Evolutionary conservation across 306 rosid species (phyloP).

Genomic region (Pterocarpus macrocarpus): DNA sequence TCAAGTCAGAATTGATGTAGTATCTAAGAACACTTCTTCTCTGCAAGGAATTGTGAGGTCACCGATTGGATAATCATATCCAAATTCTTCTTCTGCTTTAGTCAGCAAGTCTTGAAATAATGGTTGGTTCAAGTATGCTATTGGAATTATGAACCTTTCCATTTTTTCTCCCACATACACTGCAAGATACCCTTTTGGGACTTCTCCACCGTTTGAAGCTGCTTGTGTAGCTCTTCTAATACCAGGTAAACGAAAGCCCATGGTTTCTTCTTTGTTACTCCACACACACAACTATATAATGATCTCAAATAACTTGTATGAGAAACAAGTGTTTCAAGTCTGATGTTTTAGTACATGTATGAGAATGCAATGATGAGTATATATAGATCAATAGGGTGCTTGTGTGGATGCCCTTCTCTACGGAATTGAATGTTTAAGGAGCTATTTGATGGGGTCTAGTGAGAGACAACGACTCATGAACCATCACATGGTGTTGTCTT

Average conservation of each 20-base stretch:
- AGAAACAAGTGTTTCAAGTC: background rate
- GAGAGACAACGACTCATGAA: conserved; percentile 10
- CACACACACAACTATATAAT: background rate
- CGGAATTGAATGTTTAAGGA: background rate
- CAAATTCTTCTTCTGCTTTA: conserved; percentile 43
- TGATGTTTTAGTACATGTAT: background rate
- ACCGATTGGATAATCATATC: conserved; percentile 50
- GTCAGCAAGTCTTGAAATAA: conserved; percentile 44
- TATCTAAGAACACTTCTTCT: background rate
- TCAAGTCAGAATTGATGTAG: conserved; percentile 16
- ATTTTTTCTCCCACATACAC: conserved; percentile 50
- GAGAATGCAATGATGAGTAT: background rate
- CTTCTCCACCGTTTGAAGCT: background rate
- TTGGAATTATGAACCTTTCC: conserved; percentile 28
- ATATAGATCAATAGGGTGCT: background rate
- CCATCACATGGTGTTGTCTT: conserved; percentile 34
- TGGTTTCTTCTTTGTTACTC: conserved; percentile 3
- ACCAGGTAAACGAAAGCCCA: conserved; percentile 40
- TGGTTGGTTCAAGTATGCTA: conserved; percentile 45
- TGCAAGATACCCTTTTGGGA: conserved; percentile 48
- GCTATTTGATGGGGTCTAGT: background rate
- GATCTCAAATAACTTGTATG: conserved; percentile 6
- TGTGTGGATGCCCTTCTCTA: background rate
- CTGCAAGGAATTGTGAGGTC: conserved; percentile 36
- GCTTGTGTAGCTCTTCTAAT: conserved; percentile 22